A percentile compares a stretch with the other conserved stretches of the same genome.
Evolutionary conservation across 305 asterid species (phyloP).

Genomic region (Solanum hybrid): DNA sequence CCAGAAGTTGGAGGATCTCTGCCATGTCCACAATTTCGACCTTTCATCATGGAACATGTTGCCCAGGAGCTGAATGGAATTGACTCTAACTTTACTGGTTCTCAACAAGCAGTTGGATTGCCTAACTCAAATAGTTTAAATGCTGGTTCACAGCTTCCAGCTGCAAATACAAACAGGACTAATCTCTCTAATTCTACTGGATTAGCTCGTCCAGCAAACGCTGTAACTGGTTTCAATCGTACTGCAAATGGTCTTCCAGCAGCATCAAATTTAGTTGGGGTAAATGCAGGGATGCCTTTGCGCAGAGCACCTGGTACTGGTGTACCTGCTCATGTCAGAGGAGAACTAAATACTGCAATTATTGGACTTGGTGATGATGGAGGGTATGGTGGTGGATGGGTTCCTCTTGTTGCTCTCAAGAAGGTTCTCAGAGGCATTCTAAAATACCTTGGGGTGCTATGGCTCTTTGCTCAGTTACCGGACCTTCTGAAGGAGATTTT

Average conservation of each 20-base stretch:
- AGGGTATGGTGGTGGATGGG: slow-evolving; percentile 99
- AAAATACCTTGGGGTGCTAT: slow-evolving; percentile 94
- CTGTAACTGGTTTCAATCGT: slow-evolving; percentile 60
- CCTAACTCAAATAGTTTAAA: slow-evolving; percentile 44
- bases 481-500: slow-evolving; percentile 93
- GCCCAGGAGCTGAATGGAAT: slow-evolving; percentile 97
- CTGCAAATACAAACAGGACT: slow-evolving; percentile 51
- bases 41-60: slow-evolving; percentile 98
- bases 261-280: slow-evolving; percentile 39
- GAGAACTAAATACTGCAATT: slow-evolving; percentile 96
- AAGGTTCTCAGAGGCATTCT: slow-evolving; percentile 96
- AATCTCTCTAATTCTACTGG: slow-evolving; percentile 45
- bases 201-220: slow-evolving; percentile 62
- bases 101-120: slow-evolving; percentile 68
- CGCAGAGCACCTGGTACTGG: slow-evolving; percentile 83
- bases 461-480: slow-evolving; percentile 98
- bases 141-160: slow-evolving; percentile 49
- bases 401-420: slow-evolving; percentile 93
- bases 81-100: slow-evolving; percentile 72
- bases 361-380: slow-evolving; percentile 99
- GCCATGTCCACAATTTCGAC: slow-evolving; percentile 99
- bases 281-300: slow-evolving; percentile 39
- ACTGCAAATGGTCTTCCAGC: slow-evolving; percentile 64
- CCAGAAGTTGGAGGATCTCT: slow-evolving; percentile 86
- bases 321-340: slow-evolving; percentile 93